Percentiles rank a stretch among this genome's conserved stretches.
Evolutionary conservation across 2,329 filamentous ascomycete species (phyloP).

Genomic region (Colletotrichum ledebouriae): DNA sequence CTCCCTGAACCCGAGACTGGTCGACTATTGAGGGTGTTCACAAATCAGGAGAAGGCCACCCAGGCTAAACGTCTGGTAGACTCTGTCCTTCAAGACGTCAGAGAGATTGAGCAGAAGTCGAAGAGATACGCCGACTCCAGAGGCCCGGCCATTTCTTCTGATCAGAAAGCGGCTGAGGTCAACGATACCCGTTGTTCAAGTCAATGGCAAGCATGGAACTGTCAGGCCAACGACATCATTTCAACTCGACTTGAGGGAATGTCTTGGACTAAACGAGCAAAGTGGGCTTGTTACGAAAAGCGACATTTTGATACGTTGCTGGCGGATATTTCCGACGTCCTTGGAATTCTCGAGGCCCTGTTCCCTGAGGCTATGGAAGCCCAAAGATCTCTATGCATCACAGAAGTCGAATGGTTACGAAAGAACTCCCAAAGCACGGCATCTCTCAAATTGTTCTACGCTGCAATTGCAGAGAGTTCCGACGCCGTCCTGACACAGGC

Average conservation of each 20-base stretch:
- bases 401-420: constrained; percentile 1
- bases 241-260: background rate
- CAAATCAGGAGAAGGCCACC: background rate
- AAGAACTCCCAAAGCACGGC: background rate
- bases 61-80: background rate
- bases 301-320: constrained; percentile 1
- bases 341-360: background rate
- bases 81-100: background rate
- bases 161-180: background rate
- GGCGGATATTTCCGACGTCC: background rate
- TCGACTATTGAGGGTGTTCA: background rate
- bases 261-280: background rate
- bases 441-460: background rate
- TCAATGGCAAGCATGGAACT: background rate
- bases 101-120: background rate
- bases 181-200: background rate
- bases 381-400: background rate
- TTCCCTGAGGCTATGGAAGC: background rate
- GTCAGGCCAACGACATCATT: background rate
- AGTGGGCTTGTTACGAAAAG: background rate
- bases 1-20: background rate
- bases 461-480: background rate
- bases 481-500: background rate
- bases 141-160: background rate
- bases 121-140: background rate